Base-by-base conservation (phyloP, 176 grass and related monocot genomes). In the Oryza meridionalis region DNA sequence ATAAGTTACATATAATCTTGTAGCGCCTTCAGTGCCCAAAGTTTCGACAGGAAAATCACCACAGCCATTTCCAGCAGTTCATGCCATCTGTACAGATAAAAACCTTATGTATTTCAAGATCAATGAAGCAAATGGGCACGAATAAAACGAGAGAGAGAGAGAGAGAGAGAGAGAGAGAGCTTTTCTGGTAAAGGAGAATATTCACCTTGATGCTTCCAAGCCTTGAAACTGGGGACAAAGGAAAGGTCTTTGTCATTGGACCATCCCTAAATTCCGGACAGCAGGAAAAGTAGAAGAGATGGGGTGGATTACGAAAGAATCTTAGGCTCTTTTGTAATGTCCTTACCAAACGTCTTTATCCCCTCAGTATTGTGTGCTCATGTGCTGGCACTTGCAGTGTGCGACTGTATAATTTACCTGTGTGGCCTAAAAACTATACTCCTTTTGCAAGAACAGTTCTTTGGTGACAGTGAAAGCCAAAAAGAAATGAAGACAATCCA, bases 231-330 rank as follows among this genome's bases (percentile, higher is more conserved):
- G 51, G 50, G 45, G 45, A 70, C 85, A 80, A 65, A 89, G 77
- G 73, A 81, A 79, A 65, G 59, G 87, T 84, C 82, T 71, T 22
- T 90, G 37, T 86, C 82, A 79, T 70, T 72, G 85, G 79, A 53
- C 68, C 78, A 92, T 67, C 44, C 73, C 87, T 85, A 82, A 73
- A 86, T 74, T 91, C 69, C 6, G 13, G 71, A 86, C 75, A 86
- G 74, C 43, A 90, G n/a, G 26, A 81, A 93, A 81, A 46, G 40
- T 47, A 81, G 46, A 76, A 88, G 38, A 87, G 44, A 76, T 24
- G 14, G 19, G 77, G 32, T 82, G 67, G 50, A 79, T 63, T 76
- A 73, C 27, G 25, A 90, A 94, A 94, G 88, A 83, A 92, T 85
- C 29, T 72, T 86, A 82, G 65, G 58, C 74, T 79, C 76, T 42